Conservation (phyloP, 2,329 filamentous ascomycete species). For the Trichoderma cornu-damae region DNA sequence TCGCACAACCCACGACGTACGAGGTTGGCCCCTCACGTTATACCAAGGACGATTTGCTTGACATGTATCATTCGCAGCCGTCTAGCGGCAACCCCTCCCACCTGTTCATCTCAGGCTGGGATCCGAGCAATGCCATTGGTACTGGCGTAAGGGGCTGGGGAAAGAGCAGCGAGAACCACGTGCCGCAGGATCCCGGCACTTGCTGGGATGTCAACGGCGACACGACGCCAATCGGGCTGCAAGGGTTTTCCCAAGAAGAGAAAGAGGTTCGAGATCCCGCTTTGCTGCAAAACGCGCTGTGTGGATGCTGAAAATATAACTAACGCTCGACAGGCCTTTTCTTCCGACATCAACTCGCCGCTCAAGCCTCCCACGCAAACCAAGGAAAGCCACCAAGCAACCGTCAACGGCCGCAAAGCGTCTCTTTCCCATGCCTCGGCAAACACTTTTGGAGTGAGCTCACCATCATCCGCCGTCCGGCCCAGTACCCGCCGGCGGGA, state of each 20-base stretch:
- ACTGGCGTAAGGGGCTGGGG: slow-evolving; percentile 64
- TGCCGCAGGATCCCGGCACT: slow-evolving; percentile 75
- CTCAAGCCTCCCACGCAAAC: slow-evolving; percentile 81
- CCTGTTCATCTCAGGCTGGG: slow-evolving; percentile 73
- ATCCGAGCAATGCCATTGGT: slow-evolving; percentile 67
- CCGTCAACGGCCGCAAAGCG: slow-evolving; percentile 68
- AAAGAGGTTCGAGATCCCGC: slow-evolving; percentile 45
- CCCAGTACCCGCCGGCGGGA: slow-evolving; percentile 78
- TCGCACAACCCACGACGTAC: slow-evolving; percentile 29
- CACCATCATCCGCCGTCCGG: slow-evolving; percentile 65
- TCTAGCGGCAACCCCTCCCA: slow-evolving; percentile 52
- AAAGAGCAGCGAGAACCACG: slow-evolving; percentile 67
- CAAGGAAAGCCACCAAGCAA: slow-evolving; percentile 54
- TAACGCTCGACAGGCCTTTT: slow-evolving; percentile 60
- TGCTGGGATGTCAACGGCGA: slow-evolving; percentile 80
- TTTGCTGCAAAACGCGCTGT: not conserved
- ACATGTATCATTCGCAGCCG: slow-evolving; percentile 57
- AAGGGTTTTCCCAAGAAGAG: slow-evolving; percentile 61
- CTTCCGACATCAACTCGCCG: slow-evolving; percentile 85
- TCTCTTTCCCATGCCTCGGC: slow-evolving; percentile 70
- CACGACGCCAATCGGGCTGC: slow-evolving; percentile 65
- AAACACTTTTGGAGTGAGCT: slow-evolving; percentile 63
- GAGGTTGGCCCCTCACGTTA: slow-evolving; percentile 56
- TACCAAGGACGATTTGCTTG: slow-evolving; percentile 71
- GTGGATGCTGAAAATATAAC: slow-evolving; percentile 10